These are phyloP conservation scores for Euphorbia lathyris DNA, from an alignment of 345 rosid genomes.

Conservation along the genomic window DNA sequence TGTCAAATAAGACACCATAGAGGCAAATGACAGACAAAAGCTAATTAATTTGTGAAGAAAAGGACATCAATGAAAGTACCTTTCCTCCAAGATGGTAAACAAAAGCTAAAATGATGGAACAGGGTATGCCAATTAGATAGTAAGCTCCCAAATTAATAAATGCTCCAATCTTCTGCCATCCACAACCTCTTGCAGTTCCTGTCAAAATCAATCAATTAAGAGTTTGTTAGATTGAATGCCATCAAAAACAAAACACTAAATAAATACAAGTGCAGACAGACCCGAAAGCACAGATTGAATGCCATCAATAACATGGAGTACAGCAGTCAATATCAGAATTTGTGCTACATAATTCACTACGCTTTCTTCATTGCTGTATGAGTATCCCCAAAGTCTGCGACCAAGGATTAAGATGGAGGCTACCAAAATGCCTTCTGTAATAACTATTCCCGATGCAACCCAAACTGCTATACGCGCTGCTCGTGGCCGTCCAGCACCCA, in stretches of 20 bases:
- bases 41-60: no score
- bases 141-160: conserved; percentile 49
- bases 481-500: conserved; percentile 25
- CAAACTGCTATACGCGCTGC: conserved; percentile 25
- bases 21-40: no score
- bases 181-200: conserved; percentile 62
- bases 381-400: conserved; percentile 18
- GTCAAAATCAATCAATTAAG: neutral
- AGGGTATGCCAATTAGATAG: conserved; percentile 51
- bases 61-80: conserved; percentile 13
- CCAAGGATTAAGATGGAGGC: conserved; percentile 6
- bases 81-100: conserved; percentile 33
- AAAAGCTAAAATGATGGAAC: conserved; percentile 17
- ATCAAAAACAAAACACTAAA: neutral
- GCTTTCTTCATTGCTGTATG: conserved; percentile 30
- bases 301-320: conserved; percentile 36
- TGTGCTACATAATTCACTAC: conserved; percentile 35
- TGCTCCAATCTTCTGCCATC: conserved; percentile 62
- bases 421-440: conserved; percentile 14
- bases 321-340: conserved; percentile 34
- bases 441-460: conserved; percentile 12
- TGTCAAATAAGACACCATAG: no score
- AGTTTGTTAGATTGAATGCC: no score
- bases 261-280: neutral
- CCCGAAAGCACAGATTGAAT: conserved; percentile 51